A percentile compares a stretch with the other conserved stretches of the same genome.
Conservation (phyloP, 805 yeast species). For the Torulaspora maleeae region DNA sequence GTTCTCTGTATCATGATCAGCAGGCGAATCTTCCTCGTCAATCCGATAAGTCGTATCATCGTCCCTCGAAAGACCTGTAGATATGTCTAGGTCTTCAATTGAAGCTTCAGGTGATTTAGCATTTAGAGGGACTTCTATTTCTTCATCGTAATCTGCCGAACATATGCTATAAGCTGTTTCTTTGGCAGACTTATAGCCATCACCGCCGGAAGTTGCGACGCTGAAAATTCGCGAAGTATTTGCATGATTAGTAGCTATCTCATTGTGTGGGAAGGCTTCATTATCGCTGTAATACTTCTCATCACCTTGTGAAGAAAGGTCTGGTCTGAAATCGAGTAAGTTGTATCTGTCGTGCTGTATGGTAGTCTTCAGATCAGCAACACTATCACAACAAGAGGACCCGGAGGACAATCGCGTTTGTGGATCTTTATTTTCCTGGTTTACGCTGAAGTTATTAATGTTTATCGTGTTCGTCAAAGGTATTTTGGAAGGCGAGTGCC, state of each 20-base stretch:
- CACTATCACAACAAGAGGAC: slow-evolving; percentile 25
- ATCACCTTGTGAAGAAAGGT: slow-evolving; percentile 4
- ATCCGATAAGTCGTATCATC: slow-evolving; percentile 5
- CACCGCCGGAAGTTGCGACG: slow-evolving; percentile 25
- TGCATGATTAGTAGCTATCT: slow-evolving; percentile 10
- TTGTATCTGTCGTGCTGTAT: slow-evolving; percentile 17
- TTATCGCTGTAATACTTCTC: background rate
- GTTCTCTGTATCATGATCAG: background rate
- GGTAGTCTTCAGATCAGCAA: slow-evolving; percentile 20
- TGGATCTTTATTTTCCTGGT: slow-evolving; percentile 3
- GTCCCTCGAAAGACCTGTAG: slow-evolving; percentile 10
- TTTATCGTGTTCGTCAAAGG: slow-evolving; percentile 27
- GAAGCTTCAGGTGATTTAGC: slow-evolving; percentile 6
- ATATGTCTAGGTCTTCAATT: slow-evolving; percentile 20
- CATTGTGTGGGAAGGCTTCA: background rate
- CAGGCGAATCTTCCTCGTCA: background rate
- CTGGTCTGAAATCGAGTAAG: slow-evolving; percentile 10
- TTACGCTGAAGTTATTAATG: slow-evolving; percentile 22
- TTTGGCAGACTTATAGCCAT: slow-evolving; percentile 25
- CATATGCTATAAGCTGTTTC: slow-evolving; percentile 11
- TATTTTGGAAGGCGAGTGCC: slow-evolving; percentile 26
- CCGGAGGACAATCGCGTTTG: slow-evolving; percentile 26
- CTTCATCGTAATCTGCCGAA: slow-evolving; percentile 2
- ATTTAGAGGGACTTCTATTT: background rate
- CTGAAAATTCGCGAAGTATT: slow-evolving; percentile 24